Percentiles rank a stretch among this genome's conserved stretches.
Evolutionary conservation across 768 basidiomycete species (phyloP).

Genomic region (Leccinum disarticulatum): DNA sequence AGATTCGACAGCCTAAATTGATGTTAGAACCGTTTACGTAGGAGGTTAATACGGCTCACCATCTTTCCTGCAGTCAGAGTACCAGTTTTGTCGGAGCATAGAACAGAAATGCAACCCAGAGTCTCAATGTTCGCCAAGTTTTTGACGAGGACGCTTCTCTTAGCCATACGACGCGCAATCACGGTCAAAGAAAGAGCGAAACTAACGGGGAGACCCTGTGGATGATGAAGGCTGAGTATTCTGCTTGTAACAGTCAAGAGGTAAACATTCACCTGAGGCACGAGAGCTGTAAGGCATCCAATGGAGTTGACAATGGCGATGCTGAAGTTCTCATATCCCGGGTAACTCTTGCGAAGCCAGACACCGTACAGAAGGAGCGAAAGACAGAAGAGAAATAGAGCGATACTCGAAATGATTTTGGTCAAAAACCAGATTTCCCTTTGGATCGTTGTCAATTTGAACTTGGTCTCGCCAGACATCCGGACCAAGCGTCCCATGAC

Average conservation of each 20-base stretch:
- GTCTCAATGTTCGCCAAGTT: slow-evolving; percentile 53
- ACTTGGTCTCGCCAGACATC: slow-evolving; percentile 46
- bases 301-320: slow-evolving; percentile 38
- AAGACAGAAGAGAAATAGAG: slow-evolving; percentile 40
- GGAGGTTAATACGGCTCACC: slow-evolving; percentile 23
- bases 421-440: slow-evolving; percentile 45
- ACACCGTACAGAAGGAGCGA: slow-evolving; percentile 39
- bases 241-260: not conserved
- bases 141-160: slow-evolving; percentile 47
- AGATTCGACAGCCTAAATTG: slow-evolving; percentile 36
- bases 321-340: slow-evolving; percentile 34
- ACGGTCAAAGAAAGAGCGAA: slow-evolving; percentile 53
- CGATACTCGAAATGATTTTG: slow-evolving; percentile 46
- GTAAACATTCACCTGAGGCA: slow-evolving; percentile 34
- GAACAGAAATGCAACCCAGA: slow-evolving; percentile 48
- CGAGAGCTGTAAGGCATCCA: slow-evolving; percentile 39
- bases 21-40: not conserved
- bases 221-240: not conserved
- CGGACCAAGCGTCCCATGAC: slow-evolving; percentile 56
- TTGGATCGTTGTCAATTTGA: slow-evolving; percentile 45
- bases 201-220: slow-evolving; percentile 36
- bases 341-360: slow-evolving; percentile 38
- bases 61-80: slow-evolving; percentile 49
- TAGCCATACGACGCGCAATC: slow-evolving; percentile 47
- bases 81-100: slow-evolving; percentile 56